phyloP scores from a whole-genome alignment of 305 asterid genomes.

The Stenogyne calaminthoides region DNA sequence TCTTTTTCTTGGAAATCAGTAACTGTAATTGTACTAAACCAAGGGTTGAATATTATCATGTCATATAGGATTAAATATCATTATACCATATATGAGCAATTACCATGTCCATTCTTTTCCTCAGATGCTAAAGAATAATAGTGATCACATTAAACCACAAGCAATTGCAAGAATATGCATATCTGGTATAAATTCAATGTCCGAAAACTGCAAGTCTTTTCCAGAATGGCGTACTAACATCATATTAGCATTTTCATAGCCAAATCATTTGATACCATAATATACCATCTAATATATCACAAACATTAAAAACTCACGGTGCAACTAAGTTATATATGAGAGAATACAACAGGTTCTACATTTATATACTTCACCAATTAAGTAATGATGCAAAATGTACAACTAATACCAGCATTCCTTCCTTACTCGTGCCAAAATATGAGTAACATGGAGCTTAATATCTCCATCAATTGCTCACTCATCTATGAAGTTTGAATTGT shows the following conservation, averaged over 20 bases:
- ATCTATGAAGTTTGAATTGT: background rate
- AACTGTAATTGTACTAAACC: background rate
- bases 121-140: too few relatives aligned
- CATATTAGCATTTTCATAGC: too few relatives aligned
- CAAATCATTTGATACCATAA: too few relatives aligned
- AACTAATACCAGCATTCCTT: background rate
- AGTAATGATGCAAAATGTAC: background rate
- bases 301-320: too few relatives aligned
- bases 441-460: background rate
- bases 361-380: background rate
- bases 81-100: background rate
- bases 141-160: too few relatives aligned
- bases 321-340: background rate
- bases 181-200: too few relatives aligned
- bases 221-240: too few relatives aligned
- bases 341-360: background rate
- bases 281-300: background rate
- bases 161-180: too few relatives aligned
- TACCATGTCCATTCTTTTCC: too few relatives aligned
- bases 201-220: too few relatives aligned
- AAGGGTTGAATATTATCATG: background rate
- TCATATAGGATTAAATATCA: background rate
- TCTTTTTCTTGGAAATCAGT: too few relatives aligned
- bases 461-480: background rate
- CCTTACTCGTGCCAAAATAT: background rate